Conservation (phyloP, 352 stramenopile genomes). For the Pythium volutum region DNA sequence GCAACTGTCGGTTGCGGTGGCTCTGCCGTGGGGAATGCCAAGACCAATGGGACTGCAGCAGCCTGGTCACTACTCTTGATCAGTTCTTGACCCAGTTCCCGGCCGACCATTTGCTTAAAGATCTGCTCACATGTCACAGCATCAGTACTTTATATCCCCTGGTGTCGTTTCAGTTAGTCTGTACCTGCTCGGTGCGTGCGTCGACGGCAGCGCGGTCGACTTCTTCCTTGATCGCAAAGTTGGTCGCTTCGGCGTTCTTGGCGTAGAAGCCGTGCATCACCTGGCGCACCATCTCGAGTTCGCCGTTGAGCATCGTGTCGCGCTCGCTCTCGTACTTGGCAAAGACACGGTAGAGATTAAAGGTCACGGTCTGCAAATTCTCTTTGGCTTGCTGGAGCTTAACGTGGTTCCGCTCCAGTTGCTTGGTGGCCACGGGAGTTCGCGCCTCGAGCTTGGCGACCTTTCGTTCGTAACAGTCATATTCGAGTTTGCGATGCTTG, state of each 20-base stretch:
- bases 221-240: slow-evolving; percentile 58
- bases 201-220: slow-evolving; percentile 49
- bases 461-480: slow-evolving; percentile 64
- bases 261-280: slow-evolving; percentile 79
- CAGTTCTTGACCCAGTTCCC: slow-evolving; percentile 39
- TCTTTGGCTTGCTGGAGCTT: slow-evolving; percentile 48
- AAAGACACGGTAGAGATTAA: slow-evolving; percentile 70
- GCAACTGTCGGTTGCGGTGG: no score
- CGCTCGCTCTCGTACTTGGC: slow-evolving; percentile 77
- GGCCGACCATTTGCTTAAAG: slow-evolving; percentile 60
- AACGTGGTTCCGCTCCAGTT: slow-evolving; percentile 54
- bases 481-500: slow-evolving; percentile 69
- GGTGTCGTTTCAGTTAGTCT: not conserved
- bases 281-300: slow-evolving; percentile 77
- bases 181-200: slow-evolving; percentile 42
- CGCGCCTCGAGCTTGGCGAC: slow-evolving; percentile 33
- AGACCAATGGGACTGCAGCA: not conserved
- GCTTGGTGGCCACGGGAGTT: slow-evolving; percentile 21
- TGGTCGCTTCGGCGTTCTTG: slow-evolving; percentile 66
- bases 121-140: slow-evolving; percentile 28
- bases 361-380: slow-evolving; percentile 48
- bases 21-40: not conserved
- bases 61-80: not conserved
- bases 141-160: no score
- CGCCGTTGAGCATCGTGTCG: slow-evolving; percentile 71